These are phyloP conservation scores for Suhomyces bolitotheri DNA, from an alignment of 1,139 yeast genomes.

Conservation along the genomic window DNA sequence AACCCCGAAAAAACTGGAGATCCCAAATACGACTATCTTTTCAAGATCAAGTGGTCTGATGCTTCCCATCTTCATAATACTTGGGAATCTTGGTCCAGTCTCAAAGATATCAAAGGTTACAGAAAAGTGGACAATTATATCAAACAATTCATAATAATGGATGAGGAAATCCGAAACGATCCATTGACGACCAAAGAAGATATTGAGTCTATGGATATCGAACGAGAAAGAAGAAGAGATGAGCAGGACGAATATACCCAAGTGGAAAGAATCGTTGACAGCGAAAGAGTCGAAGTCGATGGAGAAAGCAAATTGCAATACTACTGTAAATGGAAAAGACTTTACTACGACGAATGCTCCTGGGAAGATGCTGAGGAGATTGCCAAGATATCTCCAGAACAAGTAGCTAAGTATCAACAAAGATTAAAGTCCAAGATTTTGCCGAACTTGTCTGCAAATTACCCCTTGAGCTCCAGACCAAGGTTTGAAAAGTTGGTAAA, in stretches of 20 bases:
- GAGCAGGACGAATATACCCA: constrained; percentile 80
- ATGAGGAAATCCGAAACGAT: constrained; percentile 74
- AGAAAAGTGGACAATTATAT: constrained; percentile 90
- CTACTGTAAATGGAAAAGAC: constrained; percentile 88
- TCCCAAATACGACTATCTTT: constrained; percentile 61
- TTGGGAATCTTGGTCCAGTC: constrained; percentile 75
- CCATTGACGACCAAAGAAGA: constrained; percentile 86
- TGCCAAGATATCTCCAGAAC: constrained; percentile 79
- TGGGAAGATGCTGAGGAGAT: constrained; percentile 95
- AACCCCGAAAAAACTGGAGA: constrained; percentile 45
- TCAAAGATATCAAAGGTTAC: constrained; percentile 65
- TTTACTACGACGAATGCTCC: constrained; percentile 92
- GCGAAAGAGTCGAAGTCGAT: constrained; percentile 66
- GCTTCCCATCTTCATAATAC: constrained; percentile 92
- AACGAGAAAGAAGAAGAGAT: constrained; percentile 79
- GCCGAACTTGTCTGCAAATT: constrained; percentile 78
- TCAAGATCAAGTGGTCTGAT: constrained; percentile 82
- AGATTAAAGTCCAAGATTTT: constrained; percentile 80
- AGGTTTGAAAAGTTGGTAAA: constrained; percentile 79
- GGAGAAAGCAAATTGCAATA: constrained; percentile 74
- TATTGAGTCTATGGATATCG: constrained; percentile 89
- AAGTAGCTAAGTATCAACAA: constrained; percentile 80
- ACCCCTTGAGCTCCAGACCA: constrained; percentile 74
- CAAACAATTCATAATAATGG: constrained; percentile 70
- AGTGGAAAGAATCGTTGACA: constrained; percentile 88